These are phyloP conservation scores for Phytopythium aichiense DNA, from an alignment of 352 stramenopile genomes.

Conservation along the genomic window DNA sequence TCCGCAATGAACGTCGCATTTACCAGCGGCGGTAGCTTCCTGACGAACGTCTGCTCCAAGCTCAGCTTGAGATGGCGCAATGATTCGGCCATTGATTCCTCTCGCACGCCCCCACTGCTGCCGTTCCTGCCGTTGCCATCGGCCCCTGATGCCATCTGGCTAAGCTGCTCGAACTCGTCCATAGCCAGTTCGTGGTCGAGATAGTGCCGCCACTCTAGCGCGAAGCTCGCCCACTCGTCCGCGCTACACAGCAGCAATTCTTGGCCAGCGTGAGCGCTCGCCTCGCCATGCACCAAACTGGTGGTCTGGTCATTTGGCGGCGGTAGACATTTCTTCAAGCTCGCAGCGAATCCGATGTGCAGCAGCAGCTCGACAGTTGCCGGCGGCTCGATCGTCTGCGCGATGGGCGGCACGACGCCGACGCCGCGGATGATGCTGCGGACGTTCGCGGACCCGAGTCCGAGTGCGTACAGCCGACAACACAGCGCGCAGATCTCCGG, in stretches of 20 bases:
- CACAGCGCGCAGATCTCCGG: constrained; percentile 77
- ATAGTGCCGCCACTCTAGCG: constrained; percentile 48
- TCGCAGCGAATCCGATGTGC: constrained; percentile 67
- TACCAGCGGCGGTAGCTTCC: constrained; percentile 19
- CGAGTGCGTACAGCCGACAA: constrained; percentile 69
- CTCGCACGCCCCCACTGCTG: not conserved
- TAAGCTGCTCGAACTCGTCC: constrained; percentile 49
- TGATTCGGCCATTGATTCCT: not conserved
- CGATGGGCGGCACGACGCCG: constrained; percentile 49
- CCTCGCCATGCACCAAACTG: constrained; percentile 2
- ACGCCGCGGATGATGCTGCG: constrained; percentile 52
- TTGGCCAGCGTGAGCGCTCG: constrained; percentile 12
- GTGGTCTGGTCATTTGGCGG: not conserved
- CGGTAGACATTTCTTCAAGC: constrained; percentile 25
- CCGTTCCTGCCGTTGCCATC: constrained; percentile 1
- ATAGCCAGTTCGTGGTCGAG: constrained; percentile 51
- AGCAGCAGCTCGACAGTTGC: constrained; percentile 55
- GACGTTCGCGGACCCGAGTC: constrained; percentile 53
- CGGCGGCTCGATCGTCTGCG: constrained; percentile 42
- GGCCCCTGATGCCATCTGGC: constrained; percentile 9
- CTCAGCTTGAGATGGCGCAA: constrained; percentile 26
- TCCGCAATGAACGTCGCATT: constrained; percentile 6
- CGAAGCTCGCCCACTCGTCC: constrained; percentile 52
- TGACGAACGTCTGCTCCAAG: constrained; percentile 31
- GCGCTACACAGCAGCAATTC: constrained; percentile 54